Conservation (phyloP, 2,329 filamentous ascomycete genomes). For the Aureobasidium sp. region DNA sequence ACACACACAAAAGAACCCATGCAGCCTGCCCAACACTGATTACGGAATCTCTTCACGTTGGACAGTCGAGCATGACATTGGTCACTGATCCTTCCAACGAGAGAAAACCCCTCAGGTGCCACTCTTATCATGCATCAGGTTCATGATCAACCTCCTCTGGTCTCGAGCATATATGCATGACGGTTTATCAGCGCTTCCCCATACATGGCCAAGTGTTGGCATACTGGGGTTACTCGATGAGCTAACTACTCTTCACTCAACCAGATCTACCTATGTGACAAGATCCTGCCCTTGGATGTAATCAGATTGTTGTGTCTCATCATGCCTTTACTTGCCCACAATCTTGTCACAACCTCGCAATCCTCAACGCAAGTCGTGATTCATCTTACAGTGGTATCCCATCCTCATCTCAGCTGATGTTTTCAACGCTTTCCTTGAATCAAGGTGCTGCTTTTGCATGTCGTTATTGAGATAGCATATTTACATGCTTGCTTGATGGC, state of each 20-base stretch:
- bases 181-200: slow-evolving; percentile 12
- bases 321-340: neutral
- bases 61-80: neutral
- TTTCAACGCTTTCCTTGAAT: too few species aligned
- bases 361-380: too few species aligned
- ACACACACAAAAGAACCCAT: neutral
- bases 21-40: slow-evolving; percentile 3
- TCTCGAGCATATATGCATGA: neutral
- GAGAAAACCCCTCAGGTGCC: neutral
- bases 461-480: too few species aligned
- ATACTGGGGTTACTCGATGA: neutral
- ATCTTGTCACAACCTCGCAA: neutral
- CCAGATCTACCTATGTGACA: neutral
- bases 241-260: neutral
- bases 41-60: neutral
- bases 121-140: neutral
- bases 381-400: too few species aligned
- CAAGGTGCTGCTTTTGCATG: too few species aligned
- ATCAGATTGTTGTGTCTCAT: neutral
- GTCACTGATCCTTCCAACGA: slow-evolving; percentile 5
- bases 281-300: neutral
- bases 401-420: too few species aligned
- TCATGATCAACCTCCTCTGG: neutral
- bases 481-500: too few species aligned
- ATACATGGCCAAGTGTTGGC: neutral